Base-by-base conservation (phyloP, 2,329 filamentous ascomycete species). In the Xylariaceae sp. region DNA sequence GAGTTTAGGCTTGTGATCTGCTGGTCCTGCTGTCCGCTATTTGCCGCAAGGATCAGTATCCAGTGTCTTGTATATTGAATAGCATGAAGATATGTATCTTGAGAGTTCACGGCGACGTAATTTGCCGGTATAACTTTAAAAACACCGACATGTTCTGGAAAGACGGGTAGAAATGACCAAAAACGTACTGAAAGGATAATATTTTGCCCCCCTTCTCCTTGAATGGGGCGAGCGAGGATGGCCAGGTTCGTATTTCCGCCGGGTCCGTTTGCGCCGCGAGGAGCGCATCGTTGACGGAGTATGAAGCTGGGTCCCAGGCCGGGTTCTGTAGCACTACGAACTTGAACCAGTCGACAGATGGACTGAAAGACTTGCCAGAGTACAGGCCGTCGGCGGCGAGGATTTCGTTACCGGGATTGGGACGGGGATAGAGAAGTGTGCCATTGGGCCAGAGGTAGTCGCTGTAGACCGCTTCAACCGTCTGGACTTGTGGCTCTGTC, bases 371-470 rank as follows among this genome's bases (percentile, higher is more conserved):
- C 2, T 47, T 31, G 19, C 68, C 69, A 18, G 52, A 60, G 40
- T 71, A 66, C 2, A 71, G 49, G 3, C 61, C 55, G 3, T 48
- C 51, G n/a, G 65, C 60, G 7, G 67, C 66, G 9, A 61, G 43
- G 3, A 66, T 47, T 46, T 74, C 68, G 18, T 64, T 63, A 3
- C 73, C 72, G 4, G 69, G 71, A 35, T 73, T 65, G 52, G 74
- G 64, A 15, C 66, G 61, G 3, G 73, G 72, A 50, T 69, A 76
- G n/a, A 74, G 57, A 3, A 76, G 55, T 3, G 62, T 60, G 18
- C 72, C 72, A 24, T 68, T 58, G 4, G 56, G 59, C 45, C 68
- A 65, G 47, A 64, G 61, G 24, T 73, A 63, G 30, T 67, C 66
- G 11, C 58, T 57, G 52, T 67, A 71, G 13, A 71, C 60, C 1